Evolutionary conservation across 1,284 basidiomycete species (phyloP).

Genomic region (Moesziomyces aphidis): DNA sequence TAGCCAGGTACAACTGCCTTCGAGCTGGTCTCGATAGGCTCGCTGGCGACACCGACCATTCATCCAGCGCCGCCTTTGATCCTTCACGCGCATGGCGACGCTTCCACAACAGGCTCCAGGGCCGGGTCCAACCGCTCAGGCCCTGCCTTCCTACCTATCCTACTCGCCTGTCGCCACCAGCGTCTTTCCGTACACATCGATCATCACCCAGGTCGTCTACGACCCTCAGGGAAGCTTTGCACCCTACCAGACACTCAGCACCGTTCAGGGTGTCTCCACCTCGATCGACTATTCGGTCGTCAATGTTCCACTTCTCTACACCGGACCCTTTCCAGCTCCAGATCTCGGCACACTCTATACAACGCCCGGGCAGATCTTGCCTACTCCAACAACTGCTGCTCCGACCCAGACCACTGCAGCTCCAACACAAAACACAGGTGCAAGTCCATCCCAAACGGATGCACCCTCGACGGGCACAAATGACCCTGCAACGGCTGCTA

Average conservation of each 20-base stretch:
- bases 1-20: neutral
- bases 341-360: slow-evolving; percentile 56
- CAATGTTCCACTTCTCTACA: slow-evolving; percentile 55
- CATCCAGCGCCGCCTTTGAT: too few species aligned
- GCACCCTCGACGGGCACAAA: neutral
- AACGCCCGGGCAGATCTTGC: slow-evolving; percentile 31
- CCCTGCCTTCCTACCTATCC: slow-evolving; percentile 57
- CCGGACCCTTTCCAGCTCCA: slow-evolving; percentile 54
- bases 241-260: slow-evolving; percentile 38
- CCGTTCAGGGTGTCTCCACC: slow-evolving; percentile 38
- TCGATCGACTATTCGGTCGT: slow-evolving; percentile 46
- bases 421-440: neutral
- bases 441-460: slow-evolving; percentile 3
- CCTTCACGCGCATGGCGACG: slow-evolving; percentile 27
- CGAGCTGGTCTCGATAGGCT: slow-evolving; percentile 27
- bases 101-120: slow-evolving; percentile 53
- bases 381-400: slow-evolving; percentile 1
- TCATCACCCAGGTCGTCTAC: slow-evolving; percentile 47
- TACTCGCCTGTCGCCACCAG: slow-evolving; percentile 48
- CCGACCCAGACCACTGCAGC: slow-evolving; percentile 1
- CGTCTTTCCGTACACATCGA: slow-evolving; percentile 30
- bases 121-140: slow-evolving; percentile 56
- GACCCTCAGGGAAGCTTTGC: slow-evolving; percentile 49
- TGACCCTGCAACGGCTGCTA: slow-evolving; percentile 1
- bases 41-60: neutral